Base-by-base conservation (phyloP, 768 basidiomycete species). In the Leucocoprinus birnbaumii region DNA sequence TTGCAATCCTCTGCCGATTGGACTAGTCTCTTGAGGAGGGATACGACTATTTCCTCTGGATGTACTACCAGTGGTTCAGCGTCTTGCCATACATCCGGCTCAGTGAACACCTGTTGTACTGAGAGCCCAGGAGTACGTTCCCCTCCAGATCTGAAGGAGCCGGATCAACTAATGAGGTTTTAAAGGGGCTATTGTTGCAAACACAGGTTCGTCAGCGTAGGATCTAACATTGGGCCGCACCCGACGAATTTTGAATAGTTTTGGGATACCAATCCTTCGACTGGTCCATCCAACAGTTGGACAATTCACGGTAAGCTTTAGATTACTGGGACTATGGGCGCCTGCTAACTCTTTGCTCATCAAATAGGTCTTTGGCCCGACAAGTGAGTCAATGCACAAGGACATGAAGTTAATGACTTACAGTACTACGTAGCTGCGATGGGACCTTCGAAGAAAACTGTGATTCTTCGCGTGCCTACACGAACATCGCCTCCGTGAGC, bases 211-310 rank as follows among this genome's bases (percentile, higher is more conserved):
- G 57, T 22, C n/a, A 18, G 21, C 13, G 13, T 1, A 6, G 44
- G 8, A 31, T 2, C 6, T 6, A 11, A 9, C 14, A 26, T n/a
- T 35, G 26, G 31, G 48, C 24, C 6, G 24, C 18, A 19, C 41
- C 8, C 34, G 41, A 56, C 9, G 11, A 26, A 14, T 14, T 42
- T 22, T 31, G 43, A 24, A 19, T 65, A 87, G 83, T 87, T 89
- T 68, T 90, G 88, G 87, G 86, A 89, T 58, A 85, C 82, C 2
- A 61, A 81, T 45, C 81, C 85, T 0, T 66, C 78, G 2, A 83
- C 80, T 18, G 87, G 88, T 10, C 88, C 88, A 4, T 66, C 64
- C 9, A 60, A 86, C 61, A 84, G 82, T 61, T 90, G 88, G 87
- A 90, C 86, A 1, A 84, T 89, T 55, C 87, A 87, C 51, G 86